Evolutionary conservation across 768 basidiomycete species (phyloP).

Genomic region (Boletellus sp.): DNA sequence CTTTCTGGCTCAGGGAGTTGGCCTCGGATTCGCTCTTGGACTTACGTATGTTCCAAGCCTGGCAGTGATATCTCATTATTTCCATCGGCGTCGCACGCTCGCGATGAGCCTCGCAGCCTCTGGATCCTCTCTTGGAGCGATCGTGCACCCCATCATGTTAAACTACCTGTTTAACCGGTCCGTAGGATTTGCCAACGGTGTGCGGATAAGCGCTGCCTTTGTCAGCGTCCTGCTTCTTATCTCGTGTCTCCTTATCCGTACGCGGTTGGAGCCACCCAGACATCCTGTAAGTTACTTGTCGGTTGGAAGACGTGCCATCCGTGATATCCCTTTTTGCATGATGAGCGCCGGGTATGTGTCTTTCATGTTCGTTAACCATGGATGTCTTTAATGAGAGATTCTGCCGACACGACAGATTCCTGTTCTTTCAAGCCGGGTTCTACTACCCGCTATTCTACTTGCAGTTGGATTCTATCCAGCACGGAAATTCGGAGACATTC

Average conservation of each 20-base stretch:
- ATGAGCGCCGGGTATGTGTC: constrained; percentile 20
- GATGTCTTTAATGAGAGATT: neutral
- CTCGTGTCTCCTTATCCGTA: constrained; percentile 32
- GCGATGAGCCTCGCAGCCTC: constrained; percentile 42
- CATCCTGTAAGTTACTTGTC: constrained; percentile 11
- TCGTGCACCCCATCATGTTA: constrained; percentile 31
- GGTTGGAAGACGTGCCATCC: constrained; percentile 12
- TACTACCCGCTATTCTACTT: constrained; percentile 56
- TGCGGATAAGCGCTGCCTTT: constrained; percentile 45
- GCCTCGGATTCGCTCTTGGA: constrained; percentile 44
- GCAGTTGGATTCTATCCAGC: constrained; percentile 49
- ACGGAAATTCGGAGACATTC: constrained; percentile 41
- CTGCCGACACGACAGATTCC: constrained; percentile 4
- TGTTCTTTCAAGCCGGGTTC: constrained; percentile 35
- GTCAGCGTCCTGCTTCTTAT: constrained; percentile 35
- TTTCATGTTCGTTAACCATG: neutral
- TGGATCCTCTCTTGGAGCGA: constrained; percentile 34
- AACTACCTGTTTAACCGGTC: constrained; percentile 21
- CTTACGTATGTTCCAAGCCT: constrained; percentile 44
- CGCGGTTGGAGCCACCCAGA: constrained; percentile 37
- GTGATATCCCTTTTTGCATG: constrained; percentile 17
- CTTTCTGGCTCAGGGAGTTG: constrained; percentile 48
- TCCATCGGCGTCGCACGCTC: constrained; percentile 36
- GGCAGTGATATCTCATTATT: constrained; percentile 45
- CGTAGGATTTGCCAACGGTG: constrained; percentile 43